phyloP scores from a whole-genome alignment of 352 stramenopile species.

The Pythium aquatile region DNA sequence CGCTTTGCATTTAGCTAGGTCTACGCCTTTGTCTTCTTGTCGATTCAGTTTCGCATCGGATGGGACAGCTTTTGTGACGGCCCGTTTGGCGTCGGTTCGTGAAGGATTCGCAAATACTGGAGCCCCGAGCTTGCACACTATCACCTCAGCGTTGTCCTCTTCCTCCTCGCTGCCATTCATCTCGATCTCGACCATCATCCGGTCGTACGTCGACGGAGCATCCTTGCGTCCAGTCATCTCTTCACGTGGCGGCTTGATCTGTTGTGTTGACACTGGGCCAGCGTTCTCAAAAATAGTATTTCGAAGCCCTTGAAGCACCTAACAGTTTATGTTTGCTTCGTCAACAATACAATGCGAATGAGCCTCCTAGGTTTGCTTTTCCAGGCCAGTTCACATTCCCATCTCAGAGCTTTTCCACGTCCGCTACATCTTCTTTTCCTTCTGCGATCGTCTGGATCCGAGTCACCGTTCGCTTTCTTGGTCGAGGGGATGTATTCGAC shows the following conservation, averaged over 20 bases:
- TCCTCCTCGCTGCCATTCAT: conserved; percentile 12
- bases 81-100: not conserved
- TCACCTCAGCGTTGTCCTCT: not conserved
- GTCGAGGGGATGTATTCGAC: conserved; percentile 7
- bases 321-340: too few species aligned
- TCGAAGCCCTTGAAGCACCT: too few species aligned
- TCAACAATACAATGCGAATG: too few species aligned
- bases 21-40: not conserved
- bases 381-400: not conserved
- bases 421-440: conserved; percentile 20
- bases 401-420: conserved; percentile 16
- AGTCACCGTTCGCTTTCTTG: conserved; percentile 19
- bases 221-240: conserved; percentile 18
- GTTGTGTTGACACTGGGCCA: not conserved
- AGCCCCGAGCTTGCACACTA: not conserved
- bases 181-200: conserved; percentile 28
- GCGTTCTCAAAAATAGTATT: not conserved
- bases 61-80: not conserved
- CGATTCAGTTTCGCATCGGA: not conserved
- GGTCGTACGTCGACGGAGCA: conserved; percentile 18
- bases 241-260: not conserved
- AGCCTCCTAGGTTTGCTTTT: too few species aligned
- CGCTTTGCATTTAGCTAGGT: not conserved
- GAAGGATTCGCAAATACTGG: not conserved
- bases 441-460: conserved; percentile 28